Evolutionary conservation across 176 grass and related monocot species (phyloP).

Genomic region (Dactylis glomerata): DNA sequence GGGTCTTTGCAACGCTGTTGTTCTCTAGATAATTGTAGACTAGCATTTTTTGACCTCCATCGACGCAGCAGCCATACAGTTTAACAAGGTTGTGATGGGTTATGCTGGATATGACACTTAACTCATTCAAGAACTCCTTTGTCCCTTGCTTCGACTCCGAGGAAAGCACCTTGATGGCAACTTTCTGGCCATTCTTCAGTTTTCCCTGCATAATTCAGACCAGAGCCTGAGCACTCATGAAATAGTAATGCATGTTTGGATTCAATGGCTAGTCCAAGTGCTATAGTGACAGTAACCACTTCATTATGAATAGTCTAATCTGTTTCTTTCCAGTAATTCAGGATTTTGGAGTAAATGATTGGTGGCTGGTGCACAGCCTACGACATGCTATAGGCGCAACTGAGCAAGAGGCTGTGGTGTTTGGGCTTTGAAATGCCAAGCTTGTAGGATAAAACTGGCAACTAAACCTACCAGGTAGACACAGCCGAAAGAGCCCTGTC

Average conservation of each 20-base stretch:
- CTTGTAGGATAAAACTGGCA: not conserved
- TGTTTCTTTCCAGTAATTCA: not conserved
- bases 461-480: constrained; percentile 66
- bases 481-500: constrained; percentile 80
- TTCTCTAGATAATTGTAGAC: constrained; percentile 88
- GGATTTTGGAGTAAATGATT: not conserved
- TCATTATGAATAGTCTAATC: not conserved
- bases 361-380: too few relatives aligned
- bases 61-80: constrained; percentile 68
- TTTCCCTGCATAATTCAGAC: constrained; percentile 56
- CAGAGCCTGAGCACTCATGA: constrained; percentile 5
- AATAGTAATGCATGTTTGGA: not conserved
- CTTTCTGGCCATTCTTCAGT: constrained; percentile 55
- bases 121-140: constrained; percentile 80
- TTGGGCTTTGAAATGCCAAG: not conserved
- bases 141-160: constrained; percentile 68
- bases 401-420: not conserved
- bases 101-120: constrained; percentile 61
- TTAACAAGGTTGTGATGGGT: constrained; percentile 76
- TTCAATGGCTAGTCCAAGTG: not conserved
- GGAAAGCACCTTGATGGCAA: constrained; percentile 93
- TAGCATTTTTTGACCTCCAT: constrained; percentile 66
- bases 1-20: constrained; percentile 74
- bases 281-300: not conserved
- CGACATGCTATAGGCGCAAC: not conserved